These are phyloP conservation scores for Claviceps sp. DNA, from an alignment of 2,329 filamentous ascomycete species.

Conservation along the genomic window DNA sequence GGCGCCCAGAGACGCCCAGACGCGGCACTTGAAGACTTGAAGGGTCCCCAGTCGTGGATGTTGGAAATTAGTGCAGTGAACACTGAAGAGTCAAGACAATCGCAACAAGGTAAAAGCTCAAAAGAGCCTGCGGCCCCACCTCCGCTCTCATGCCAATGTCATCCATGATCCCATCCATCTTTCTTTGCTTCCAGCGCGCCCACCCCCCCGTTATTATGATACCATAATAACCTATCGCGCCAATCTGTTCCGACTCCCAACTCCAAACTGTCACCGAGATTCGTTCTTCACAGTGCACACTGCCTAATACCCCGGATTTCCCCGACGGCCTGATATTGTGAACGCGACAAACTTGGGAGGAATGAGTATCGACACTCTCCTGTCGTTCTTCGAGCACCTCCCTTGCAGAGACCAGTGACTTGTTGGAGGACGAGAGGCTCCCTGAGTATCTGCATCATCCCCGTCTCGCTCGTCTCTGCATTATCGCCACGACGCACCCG, in stretches of 20 bases:
- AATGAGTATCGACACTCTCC: too few species aligned
- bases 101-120: not conserved
- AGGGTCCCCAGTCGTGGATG: too few species aligned
- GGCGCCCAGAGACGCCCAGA: too few species aligned
- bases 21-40: too few species aligned
- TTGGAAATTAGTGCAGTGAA: too few species aligned
- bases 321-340: constrained; percentile 1
- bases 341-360: too few species aligned
- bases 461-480: not conserved
- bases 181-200: not conserved
- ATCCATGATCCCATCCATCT: not conserved
- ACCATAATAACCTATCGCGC: constrained; percentile 5
- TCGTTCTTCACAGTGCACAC: constrained; percentile 5
- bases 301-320: constrained; percentile 11
- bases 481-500: not conserved
- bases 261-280: not conserved
- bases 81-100: too few species aligned
- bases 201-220: not conserved
- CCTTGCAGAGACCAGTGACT: not conserved
- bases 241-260: not conserved
- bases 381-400: too few species aligned
- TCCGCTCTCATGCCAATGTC: not conserved
- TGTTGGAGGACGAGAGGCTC: not conserved
- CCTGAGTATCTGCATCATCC: not conserved
- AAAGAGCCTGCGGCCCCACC: constrained; percentile 2